Evolutionary conservation across 768 basidiomycete species (phyloP), one percentile per base, ranked within the genome.

Genomic region (Phylloporus sp.): DNA sequence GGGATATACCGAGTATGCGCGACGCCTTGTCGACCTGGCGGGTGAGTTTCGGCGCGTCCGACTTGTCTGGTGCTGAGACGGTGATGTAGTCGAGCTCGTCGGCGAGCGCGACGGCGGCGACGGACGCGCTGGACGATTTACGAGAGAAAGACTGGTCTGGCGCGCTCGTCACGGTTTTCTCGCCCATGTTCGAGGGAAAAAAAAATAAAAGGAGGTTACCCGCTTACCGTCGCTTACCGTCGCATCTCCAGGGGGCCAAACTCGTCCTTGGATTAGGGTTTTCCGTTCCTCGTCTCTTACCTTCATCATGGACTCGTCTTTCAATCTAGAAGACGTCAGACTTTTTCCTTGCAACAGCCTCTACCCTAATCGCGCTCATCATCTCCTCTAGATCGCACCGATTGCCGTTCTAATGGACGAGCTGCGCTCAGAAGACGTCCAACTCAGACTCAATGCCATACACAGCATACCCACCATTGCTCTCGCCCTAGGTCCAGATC

Each of bases 341-440:
- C 24, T 6, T 32, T 34, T 29, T n/a, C n/a, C 38, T 37, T 35
- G 31, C 32, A 42, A 41, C 10, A 46, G 46, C n/a, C n/a, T n/a
- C n/a, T 24, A 37, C 36, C 39, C 51, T 43, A 44, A 26, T 21
- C 17, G 27, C 52, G 53, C 52, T 66, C 35, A 64, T 37, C 10
- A 14, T 5, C 28, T 4, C 54, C n/a, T 32, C 1, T 33, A 91
- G 84, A 85, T 93, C 72, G 87, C 90, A 38, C 92, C 92, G 68
- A 93, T 95, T 74, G 91, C 91, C 61, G 86, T 96, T 65, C 80
- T 96, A 46, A 93, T 96, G 86, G 95, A 98, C 73, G 95, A 98
- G 72, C 76, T 98, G 46, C 89, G 93, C 58, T 91, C 93, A 41
- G 96, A 99, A 65, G 96, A 99, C 69, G 94, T 97, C 42, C 89